Base-by-base conservation (phyloP, 257 asterid genomes). In the Linderniella brevidens region DNA sequence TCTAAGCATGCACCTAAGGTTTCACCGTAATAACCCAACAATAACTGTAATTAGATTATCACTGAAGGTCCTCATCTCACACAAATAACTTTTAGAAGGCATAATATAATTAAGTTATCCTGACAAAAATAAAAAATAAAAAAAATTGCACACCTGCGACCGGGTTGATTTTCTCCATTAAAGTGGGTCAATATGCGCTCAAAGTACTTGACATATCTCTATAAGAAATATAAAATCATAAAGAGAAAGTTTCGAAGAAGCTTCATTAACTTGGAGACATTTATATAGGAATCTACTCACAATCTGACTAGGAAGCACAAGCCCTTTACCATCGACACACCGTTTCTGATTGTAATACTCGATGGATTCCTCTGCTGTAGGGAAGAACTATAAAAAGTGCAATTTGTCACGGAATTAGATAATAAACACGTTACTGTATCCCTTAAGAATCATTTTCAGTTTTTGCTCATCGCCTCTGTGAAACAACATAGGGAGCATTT, bases 131-230 rank as follows among this genome's bases (percentile, higher is more conserved):
- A 2, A 25, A 3, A 25, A 8, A 18, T 19, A 5, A 19, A 1
- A 0, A 13, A 0, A 4, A 51, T 9, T 36, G 46, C 58, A 49
- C 66, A 90, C 99, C 99, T 82, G 55, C 94, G 99, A 13, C 88
- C 96, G 12, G 99, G 90, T 73, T 77, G 99, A 71, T 79, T 76
- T 75, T 84, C 96, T 60, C 98, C 98, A 51, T 84, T 85, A 81
- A 82, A 85, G 76, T 85, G 75, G 50, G 74, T 69, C 67, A 81
- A 54, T 60, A 65, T 59, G 46, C 94, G 96, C 67, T 90, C 99
- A 18, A 85, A 90, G 70, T 88, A 88, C 72, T 88, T 88, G 75
- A 88, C 98, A 61, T 88, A 88, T 68, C 99, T 77, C 99, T 90
- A 47, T 13, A 61, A 58, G 57, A 41, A 63, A 58, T 50, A n/a